Base-by-base conservation (phyloP, 2,329 filamentous ascomycete species). In the Monilinia fructicola region DNA sequence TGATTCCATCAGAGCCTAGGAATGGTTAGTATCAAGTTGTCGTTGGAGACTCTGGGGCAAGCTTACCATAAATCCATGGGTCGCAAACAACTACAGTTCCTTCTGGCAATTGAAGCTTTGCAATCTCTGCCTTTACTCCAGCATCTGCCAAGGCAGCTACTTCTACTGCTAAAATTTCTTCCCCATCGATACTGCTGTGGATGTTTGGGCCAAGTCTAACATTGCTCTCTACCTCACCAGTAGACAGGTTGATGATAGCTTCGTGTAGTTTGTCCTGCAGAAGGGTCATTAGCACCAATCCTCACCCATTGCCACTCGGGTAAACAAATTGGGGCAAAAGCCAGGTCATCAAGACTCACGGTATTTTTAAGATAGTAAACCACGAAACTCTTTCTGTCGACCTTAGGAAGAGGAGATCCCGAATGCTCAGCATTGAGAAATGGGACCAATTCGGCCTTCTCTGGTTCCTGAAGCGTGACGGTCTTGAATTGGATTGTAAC, bases 61-160 rank as follows among this genome's bases (percentile, higher is more conserved):
- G 60, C 70, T 54, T 73, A 82, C 84, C 87, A 71, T 87, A 89
- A 63, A 87, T 87, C 87, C 87, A 89, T 9, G 87, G 86, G 67
- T 90, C 87, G 35, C 82, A 79, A 4, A 88, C 82, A 4, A 89
- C 77, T 0, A 84, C 81, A 1, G 83, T 81, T 46, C 85, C 86
- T 71, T 85, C 80, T 1, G 87, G 87, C 2, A 90, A 79, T 72
- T 87, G 74, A 59, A 90, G 77, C 75, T 89, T 89, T 48, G 82
- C 84, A 65, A 90, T 80, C 71, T 86, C 86, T 9, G 83, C 84
- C 72, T 84, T 79, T 4, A 90, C 86, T 3, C 78, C 79, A 46
- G 83, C 80, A 69, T 89, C 84, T 54, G 81, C 79, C 7, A 88
- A 76, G 6, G 82, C 81, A 44, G 81, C 77, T 69, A 81, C 81